phyloP scores from a whole-genome alignment of 495 filamentous ascomycete species.

The Zalerion maritima region DNA sequence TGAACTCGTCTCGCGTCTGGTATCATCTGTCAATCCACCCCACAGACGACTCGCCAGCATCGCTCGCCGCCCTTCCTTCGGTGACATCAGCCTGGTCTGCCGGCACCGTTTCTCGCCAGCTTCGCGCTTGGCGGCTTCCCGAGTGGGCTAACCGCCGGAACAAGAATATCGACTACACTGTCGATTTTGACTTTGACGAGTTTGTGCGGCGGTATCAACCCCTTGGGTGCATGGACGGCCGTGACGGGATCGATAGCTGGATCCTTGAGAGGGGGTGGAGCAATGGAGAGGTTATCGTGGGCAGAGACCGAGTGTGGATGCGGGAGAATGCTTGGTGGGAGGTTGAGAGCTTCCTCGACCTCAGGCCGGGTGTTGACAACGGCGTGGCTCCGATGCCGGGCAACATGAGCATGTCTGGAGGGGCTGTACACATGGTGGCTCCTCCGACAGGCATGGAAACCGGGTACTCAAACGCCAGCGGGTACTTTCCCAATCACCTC shows the following conservation, averaged over 20 bases:
- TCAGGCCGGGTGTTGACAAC: conserved; percentile 48
- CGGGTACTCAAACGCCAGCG: conserved; percentile 52
- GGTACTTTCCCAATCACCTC: conserved; percentile 53
- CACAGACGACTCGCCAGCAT: conserved; percentile 68
- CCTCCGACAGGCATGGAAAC: conserved; percentile 36
- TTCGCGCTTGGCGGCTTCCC: conserved; percentile 80
- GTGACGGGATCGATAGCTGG: conserved; percentile 92
- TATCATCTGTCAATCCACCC: conserved; percentile 88
- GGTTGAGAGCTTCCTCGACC: conserved; percentile 87
- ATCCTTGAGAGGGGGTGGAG: conserved; percentile 92
- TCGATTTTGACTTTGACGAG: conserved; percentile 90
- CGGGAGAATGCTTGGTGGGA: conserved; percentile 94
- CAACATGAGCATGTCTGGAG: conserved; percentile 32
- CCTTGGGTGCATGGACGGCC: conserved; percentile 78
- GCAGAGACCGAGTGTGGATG: conserved; percentile 87
- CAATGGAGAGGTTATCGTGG: conserved; percentile 89
- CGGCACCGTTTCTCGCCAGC: conserved; percentile 76
- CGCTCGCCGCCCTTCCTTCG: conserved; percentile 44
- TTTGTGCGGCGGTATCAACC: conserved; percentile 68
- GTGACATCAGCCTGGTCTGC: conserved; percentile 74
- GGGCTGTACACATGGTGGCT: too few species aligned
- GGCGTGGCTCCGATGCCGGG: conserved; percentile 24
- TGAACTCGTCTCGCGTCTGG: conserved; percentile 81
- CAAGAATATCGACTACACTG: conserved; percentile 89
- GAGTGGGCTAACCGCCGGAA: conserved; percentile 94